phyloP scores from a whole-genome alignment of 352 stramenopile species.

The Globisporangium heterothallicum region DNA sequence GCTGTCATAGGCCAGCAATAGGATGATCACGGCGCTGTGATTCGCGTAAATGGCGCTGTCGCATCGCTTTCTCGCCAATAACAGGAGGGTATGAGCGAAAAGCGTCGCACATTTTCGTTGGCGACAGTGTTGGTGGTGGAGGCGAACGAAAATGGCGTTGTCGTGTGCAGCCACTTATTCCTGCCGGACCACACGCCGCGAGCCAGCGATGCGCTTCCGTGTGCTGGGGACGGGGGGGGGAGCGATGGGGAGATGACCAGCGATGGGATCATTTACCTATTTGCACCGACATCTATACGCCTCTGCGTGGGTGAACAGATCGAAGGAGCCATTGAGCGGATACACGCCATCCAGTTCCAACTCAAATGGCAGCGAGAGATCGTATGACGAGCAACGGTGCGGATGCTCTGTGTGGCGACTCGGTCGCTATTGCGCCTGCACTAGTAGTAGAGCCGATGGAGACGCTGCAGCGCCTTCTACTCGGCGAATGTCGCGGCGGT shows the following conservation, averaged over 20 bases:
- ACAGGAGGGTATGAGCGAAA: background rate
- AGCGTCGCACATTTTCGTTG: background rate
- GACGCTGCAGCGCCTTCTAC: slow-evolving; percentile 11
- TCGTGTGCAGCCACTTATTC: slow-evolving; percentile 10
- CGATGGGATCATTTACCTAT: slow-evolving; percentile 1
- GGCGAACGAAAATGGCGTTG: slow-evolving; percentile 12
- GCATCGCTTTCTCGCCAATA: background rate
- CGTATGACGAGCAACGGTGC: too few species aligned
- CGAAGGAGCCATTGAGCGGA: background rate
- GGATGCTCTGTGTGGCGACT: too few species aligned
- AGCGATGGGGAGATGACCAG: slow-evolving; percentile 1
- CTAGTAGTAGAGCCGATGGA: slow-evolving; percentile 1
- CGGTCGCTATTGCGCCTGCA: background rate
- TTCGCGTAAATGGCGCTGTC: too few species aligned
- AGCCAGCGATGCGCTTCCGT: background rate
- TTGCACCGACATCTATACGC: background rate
- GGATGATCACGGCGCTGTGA: too few species aligned
- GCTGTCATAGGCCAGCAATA: too few species aligned
- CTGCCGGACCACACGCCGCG: slow-evolving; percentile 3
- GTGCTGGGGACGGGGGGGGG: too few species aligned
- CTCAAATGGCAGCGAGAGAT: too few species aligned
- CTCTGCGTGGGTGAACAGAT: too few species aligned
- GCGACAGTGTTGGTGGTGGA: slow-evolving; percentile 8
- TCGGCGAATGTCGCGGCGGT: slow-evolving; percentile 1
- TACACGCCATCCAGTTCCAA: background rate